phyloP scores from a whole-genome alignment of 2,329 filamentous ascomycete genomes.

The Colletotrichum lentis region DNA sequence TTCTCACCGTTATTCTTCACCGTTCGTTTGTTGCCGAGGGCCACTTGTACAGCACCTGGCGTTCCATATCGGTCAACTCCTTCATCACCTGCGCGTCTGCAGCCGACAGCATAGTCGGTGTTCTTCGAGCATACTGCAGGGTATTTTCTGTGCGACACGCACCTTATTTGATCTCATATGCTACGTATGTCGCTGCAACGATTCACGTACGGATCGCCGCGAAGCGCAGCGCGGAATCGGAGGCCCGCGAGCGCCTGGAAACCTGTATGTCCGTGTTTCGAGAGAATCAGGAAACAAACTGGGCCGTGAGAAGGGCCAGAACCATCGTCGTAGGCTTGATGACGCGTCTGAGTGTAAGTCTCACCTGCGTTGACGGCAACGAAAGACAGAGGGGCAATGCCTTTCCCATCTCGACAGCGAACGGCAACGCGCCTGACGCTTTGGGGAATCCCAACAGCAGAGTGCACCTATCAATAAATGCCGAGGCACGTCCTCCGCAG shows the following conservation, averaged over 20 bases:
- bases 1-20: conserved; percentile 61
- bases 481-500: background rate
- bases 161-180: conserved; percentile 64
- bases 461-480: background rate
- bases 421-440: background rate
- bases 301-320: conserved; percentile 56
- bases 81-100: conserved; percentile 56
- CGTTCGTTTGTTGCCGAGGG: conserved; percentile 61
- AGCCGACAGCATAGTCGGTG: conserved; percentile 53
- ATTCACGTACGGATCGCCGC: conserved; percentile 62
- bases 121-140: conserved; percentile 55
- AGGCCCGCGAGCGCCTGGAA: conserved; percentile 51
- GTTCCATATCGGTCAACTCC: conserved; percentile 53
- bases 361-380: background rate
- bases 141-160: conserved; percentile 56
- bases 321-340: conserved; percentile 56
- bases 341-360: conserved; percentile 52
- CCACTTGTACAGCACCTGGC: conserved; percentile 55
- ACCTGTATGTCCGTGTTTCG: conserved; percentile 57
- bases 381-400: background rate
- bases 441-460: background rate
- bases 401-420: background rate
- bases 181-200: conserved; percentile 63
- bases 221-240: conserved; percentile 51
- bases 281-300: conserved; percentile 60